A percentile compares a stretch with the other conserved stretches of the same genome.
Evolutionary conservation across 495 filamentous ascomycete species (phyloP).

Genomic region (Zalerion maritima): DNA sequence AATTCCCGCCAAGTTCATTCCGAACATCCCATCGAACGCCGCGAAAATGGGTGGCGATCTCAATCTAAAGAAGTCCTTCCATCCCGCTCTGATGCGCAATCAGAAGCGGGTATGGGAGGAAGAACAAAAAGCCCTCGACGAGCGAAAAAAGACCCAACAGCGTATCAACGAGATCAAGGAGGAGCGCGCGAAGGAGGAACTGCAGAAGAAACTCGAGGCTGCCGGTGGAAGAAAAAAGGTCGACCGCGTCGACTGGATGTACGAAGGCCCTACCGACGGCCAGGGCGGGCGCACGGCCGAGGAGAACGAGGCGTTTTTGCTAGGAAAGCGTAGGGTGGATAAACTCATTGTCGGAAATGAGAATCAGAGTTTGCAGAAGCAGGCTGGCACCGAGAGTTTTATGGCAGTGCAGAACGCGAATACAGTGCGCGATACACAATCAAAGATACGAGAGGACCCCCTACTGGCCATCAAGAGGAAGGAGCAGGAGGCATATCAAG

Average conservation of each 20-base stretch:
- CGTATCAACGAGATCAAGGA: constrained; percentile 80
- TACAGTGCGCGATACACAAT: constrained; percentile 57
- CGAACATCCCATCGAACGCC: no score
- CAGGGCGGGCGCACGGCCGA: constrained; percentile 70
- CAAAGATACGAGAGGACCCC: constrained; percentile 81
- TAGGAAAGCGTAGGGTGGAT: constrained; percentile 87
- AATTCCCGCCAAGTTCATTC: no score
- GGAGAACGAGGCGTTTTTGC: constrained; percentile 85
- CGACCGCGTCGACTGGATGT: constrained; percentile 95
- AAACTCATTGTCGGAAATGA: constrained; percentile 74
- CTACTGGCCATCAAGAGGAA: constrained; percentile 81
- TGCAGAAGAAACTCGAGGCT: constrained; percentile 78
- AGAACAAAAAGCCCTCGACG: constrained; percentile 86
- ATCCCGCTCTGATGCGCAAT: constrained; percentile 70
- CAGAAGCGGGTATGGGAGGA: constrained; percentile 72
- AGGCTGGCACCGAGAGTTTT: constrained; percentile 50
- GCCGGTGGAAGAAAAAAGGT: constrained; percentile 62
- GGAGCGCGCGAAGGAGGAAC: constrained; percentile 82
- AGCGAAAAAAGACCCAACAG: constrained; percentile 81
- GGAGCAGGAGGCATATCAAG: constrained; percentile 83
- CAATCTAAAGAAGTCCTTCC: constrained; percentile 97
- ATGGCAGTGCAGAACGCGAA: constrained; percentile 44
- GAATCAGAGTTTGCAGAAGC: constrained; percentile 65
- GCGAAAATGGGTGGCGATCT: constrained; percentile 74
- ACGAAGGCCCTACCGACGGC: constrained; percentile 69